phyloP scores from a whole-genome alignment of 345 rosid genomes.

The Populus ilicifolia region DNA sequence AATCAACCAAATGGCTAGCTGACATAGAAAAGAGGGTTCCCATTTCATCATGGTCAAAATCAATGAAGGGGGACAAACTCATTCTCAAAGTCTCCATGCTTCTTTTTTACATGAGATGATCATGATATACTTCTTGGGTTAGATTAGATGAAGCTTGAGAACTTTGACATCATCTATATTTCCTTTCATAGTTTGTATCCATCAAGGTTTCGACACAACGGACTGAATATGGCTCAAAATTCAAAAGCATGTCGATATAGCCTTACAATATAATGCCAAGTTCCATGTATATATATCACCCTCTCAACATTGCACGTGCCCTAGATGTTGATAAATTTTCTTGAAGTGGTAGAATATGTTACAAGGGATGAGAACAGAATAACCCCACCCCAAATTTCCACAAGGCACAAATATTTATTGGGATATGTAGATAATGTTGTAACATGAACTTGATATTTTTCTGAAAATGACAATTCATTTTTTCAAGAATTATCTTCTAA shows the following conservation, averaged over 20 bases:
- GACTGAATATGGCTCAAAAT: background rate
- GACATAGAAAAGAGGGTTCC: background rate
- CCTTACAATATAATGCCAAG: background rate
- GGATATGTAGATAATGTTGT: background rate
- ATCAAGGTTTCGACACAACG: background rate
- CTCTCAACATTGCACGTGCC: background rate
- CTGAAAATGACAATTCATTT: too few species aligned
- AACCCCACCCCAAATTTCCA: too few species aligned
- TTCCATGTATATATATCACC: background rate
- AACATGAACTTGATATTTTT: too few species aligned
- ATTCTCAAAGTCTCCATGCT: background rate
- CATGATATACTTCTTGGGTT: background rate
- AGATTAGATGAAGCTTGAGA: background rate
- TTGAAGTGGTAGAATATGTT: background rate
- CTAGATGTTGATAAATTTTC: background rate
- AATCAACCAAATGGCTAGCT: background rate
- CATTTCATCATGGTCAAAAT: background rate
- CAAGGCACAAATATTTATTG: background rate
- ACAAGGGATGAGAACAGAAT: background rate
- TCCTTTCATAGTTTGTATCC: background rate
- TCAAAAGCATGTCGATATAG: background rate
- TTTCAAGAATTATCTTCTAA: too few species aligned
- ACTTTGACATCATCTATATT: background rate
- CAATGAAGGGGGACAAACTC: slow-evolving; percentile 8
- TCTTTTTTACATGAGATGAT: slow-evolving; percentile 5